Base-by-base conservation (phyloP, 148 eudicot species). In the Spergularia marina region DNA sequence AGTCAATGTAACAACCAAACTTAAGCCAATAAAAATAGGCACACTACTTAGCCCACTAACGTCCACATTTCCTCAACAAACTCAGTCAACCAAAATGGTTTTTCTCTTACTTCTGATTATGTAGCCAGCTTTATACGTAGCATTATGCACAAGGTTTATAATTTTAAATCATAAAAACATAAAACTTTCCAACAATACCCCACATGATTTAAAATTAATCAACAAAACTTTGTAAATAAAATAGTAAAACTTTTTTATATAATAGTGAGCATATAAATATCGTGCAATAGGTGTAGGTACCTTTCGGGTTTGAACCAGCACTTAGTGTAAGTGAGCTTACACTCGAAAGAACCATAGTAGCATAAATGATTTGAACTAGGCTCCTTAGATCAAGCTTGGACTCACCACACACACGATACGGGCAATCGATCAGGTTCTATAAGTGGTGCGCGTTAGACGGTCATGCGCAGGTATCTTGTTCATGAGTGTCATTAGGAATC, bases 401-500 rank as follows among this genome's bases (percentile, higher is more conserved):
- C 16, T 23, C 59, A 52, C 10, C 13, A 53, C 53, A 41, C 53
- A 41, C 21, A 67, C 70, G 13, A 44, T 44, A 67, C 16, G n/a
- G 25, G 53, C 39, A 12, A 9, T 53, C 59, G 16, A 12, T 13
- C 7, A 21, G 20, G 73, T 25, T 70, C 44, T 52, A 53, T 53
- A 4, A 52, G 59, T 70, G 59, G 59, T 21, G 60, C 20, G 20
- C 44, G 21, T 70, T 70, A 53, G 25, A 70, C 11, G 73, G 44
- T 10, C 73, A 12, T 70, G 73, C 44, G 73, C 60, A 21, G 4
- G 18, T 23, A 70, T 70, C 59, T 70, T 23, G 39, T 52, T 70
- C 25, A 23, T 23, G 25, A 23, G 25, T 23, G 25, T 23, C 25
- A 23, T 23, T 23, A 23, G 25, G 25, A 53, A 18, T 53, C 15